Base-by-base conservation (phyloP, 2,329 filamentous ascomycete genomes). In the Xylariaceae sp. region DNA sequence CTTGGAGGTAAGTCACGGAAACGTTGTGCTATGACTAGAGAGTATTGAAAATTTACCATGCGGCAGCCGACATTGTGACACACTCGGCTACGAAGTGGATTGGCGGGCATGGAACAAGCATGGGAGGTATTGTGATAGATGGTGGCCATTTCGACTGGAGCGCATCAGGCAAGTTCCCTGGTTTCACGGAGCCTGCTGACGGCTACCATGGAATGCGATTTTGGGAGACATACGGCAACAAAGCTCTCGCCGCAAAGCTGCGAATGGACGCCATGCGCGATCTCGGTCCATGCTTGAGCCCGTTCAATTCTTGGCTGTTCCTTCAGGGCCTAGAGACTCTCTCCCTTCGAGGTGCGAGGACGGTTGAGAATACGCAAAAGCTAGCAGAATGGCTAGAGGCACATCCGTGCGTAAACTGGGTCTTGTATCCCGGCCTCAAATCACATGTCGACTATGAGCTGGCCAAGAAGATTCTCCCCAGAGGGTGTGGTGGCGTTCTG, bases 41-140 rank as follows among this genome's bases (percentile, higher is more conserved):
- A 22, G 22, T 22, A 56, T 45, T 19, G 47, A 49, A 59, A 49
- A 60, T 48, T 47, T 47, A 47, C 43, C 47, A 19, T 36, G 22
- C 7, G 7, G 22, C 34, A 56, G 86, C 83, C 46, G 86, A 89
- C 59, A 88, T 89, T 51, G 80, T 89, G 44, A 83, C 87, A 12
- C 85, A 89, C 71, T 86, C 81, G 31, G 83, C 83, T 13, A 88
- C 84, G 2, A 89, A 89, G 66, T 89, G 86, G 86, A 88, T 89
- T 53, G 85, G 86, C 44, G 86, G 86, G 22, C 86, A 89, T 64
- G 86, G 86, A 36, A 87, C 86, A 17, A 88, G 85, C 13, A 84
- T 88, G 63, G 86, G 78, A 36, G 86, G 86, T 49, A 76, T 88
- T 22, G 77, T 89, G 12, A 74, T 89, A 46, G 86, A 88, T 69